Evolutionary conservation across 2,329 filamentous ascomycete species (phyloP).

Genomic region (Chaetomium globosum): DNA sequence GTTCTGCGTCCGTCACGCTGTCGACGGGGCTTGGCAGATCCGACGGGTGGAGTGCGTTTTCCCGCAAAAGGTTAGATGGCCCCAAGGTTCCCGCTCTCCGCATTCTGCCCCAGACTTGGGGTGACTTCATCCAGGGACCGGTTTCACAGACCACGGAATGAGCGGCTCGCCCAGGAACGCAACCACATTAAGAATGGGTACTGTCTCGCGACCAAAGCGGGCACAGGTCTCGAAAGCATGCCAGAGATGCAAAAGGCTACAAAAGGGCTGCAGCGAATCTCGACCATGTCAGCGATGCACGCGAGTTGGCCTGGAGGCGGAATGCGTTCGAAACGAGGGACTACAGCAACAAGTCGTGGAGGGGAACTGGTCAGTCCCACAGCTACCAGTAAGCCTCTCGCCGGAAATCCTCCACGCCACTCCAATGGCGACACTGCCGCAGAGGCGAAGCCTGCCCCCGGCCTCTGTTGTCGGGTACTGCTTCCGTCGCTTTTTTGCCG

Average conservation of each 20-base stretch:
- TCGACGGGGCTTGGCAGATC: background rate
- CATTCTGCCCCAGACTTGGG: background rate
- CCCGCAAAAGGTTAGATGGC: background rate
- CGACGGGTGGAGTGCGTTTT: background rate
- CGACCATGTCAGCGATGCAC: conserved; percentile 50
- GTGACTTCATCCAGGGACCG: background rate
- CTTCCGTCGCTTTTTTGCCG: conserved; percentile 11
- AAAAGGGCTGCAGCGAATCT: conserved; percentile 50
- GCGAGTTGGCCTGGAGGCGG: conserved; percentile 46
- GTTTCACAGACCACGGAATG: background rate
- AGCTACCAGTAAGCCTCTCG: conserved; percentile 17
- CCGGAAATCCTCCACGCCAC: conserved; percentile 5
- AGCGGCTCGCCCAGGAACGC: background rate
- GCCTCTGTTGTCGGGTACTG: conserved; percentile 15
- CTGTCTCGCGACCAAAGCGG: conserved; percentile 2
- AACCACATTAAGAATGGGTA: background rate
- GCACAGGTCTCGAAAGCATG: conserved; percentile 50
- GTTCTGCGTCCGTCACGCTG: background rate
- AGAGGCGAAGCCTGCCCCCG: background rate
- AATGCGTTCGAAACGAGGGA: conserved; percentile 38
- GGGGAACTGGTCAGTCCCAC: conserved; percentile 13
- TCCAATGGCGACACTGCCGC: background rate
- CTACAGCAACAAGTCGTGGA: background rate
- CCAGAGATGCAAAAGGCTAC: conserved; percentile 48
- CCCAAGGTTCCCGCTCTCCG: background rate